These are phyloP conservation scores for Alternaria sp. DNA, from an alignment of 2,329 filamentous ascomycete species.

Conservation along the genomic window DNA sequence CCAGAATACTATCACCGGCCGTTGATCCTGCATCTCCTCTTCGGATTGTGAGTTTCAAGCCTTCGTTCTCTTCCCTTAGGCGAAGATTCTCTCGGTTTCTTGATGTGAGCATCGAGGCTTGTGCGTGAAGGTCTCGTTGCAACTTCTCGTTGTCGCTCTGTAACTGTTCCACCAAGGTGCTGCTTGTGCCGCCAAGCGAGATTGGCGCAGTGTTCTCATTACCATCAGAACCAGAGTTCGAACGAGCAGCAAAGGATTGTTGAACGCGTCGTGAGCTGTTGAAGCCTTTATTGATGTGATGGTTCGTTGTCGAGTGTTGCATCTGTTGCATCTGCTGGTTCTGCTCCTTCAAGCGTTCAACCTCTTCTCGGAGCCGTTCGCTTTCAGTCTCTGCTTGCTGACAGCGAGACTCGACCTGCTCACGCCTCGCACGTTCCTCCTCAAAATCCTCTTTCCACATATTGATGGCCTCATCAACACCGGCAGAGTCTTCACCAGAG, in stretches of 20 bases:
- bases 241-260: slow-evolving; percentile 48
- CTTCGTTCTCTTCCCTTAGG: slow-evolving; percentile 95
- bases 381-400: slow-evolving; percentile 93
- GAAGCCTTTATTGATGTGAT: slow-evolving; percentile 49
- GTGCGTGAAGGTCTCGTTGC: slow-evolving; percentile 88
- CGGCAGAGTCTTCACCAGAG: slow-evolving; percentile 49
- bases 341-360: slow-evolving; percentile 71
- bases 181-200: slow-evolving; percentile 59
- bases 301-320: slow-evolving; percentile 48
- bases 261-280: slow-evolving; percentile 53
- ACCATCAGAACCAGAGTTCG: slow-evolving; percentile 53
- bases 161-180: slow-evolving; percentile 82
- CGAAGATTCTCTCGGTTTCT: slow-evolving; percentile 94
- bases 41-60: slow-evolving; percentile 86
- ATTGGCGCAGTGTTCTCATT: slow-evolving; percentile 42
- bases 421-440: slow-evolving; percentile 85
- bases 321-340: slow-evolving; percentile 41
- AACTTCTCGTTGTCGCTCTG: slow-evolving; percentile 93
- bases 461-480: slow-evolving; percentile 62
- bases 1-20: slow-evolving; percentile 87
- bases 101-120: slow-evolving; percentile 97
- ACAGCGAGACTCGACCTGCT: slow-evolving; percentile 84
- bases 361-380: slow-evolving; percentile 80
- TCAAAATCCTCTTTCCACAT: slow-evolving; percentile 96
- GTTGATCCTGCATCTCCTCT: slow-evolving; percentile 69